A percentile compares a stretch with the other conserved stretches of the same genome.
These are phyloP conservation scores for Nephelium lappaceum DNA, from an alignment of 345 rosid species.

Conservation along the genomic window DNA sequence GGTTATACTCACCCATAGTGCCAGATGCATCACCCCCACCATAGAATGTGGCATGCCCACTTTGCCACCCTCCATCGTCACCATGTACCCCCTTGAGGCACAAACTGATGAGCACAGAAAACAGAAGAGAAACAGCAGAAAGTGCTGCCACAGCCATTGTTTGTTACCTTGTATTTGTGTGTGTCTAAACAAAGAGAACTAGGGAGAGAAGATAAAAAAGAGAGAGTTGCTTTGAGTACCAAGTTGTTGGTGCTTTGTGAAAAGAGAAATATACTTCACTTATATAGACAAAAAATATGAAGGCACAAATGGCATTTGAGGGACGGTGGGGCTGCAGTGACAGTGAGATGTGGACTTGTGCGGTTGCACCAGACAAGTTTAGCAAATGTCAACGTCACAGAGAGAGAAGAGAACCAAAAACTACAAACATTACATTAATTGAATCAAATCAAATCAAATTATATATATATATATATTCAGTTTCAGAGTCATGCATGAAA, in stretches of 20 bases:
- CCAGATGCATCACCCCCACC: conserved; percentile 85
- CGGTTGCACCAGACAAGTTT: conserved; percentile 23
- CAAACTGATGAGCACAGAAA: conserved; percentile 25
- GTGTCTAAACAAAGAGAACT: background rate
- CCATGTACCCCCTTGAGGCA: conserved; percentile 44
- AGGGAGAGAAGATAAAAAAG: background rate
- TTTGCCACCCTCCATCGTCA: conserved; percentile 70
- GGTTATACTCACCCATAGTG: conserved; percentile 65
- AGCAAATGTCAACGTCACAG: conserved; percentile 13
- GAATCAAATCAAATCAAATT: background rate
- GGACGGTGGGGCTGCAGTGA: background rate
- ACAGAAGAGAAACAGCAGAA: conserved; percentile 30
- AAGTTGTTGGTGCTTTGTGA: conserved; percentile 15
- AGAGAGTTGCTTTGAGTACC: conserved; percentile 2
- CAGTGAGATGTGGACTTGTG: conserved; percentile 26
- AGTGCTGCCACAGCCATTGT: conserved; percentile 37
- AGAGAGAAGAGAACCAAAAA: background rate
- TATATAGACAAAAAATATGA: conserved; percentile 26
- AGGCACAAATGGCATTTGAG: too few species aligned
- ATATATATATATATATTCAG: background rate
- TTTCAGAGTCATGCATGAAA: conserved; percentile 23
- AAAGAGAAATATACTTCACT: background rate
- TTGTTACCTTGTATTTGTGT: conserved; percentile 1
- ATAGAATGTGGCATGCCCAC: conserved; percentile 77
- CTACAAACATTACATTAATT: background rate